phyloP scores from a whole-genome alignment of 208 protist genomes.

The Histomonas meleagridis region DNA sequence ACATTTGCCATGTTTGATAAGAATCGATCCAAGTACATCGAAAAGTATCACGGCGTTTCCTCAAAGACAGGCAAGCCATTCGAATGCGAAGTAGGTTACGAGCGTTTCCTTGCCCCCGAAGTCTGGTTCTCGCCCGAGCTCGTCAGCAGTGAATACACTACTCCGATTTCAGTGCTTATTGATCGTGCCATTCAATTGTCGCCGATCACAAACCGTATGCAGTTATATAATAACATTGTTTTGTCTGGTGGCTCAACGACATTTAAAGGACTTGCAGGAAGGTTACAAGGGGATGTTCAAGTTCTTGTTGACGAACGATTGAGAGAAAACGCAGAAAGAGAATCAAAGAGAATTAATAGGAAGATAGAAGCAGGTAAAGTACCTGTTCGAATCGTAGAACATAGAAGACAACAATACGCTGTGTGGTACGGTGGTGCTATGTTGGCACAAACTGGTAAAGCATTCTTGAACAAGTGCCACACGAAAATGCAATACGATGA shows the following conservation, averaged over 20 bases:
- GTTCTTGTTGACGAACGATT: conserved; percentile 38
- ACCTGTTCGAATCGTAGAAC: conserved; percentile 78
- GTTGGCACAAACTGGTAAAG: conserved; percentile 67
- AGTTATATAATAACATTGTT: conserved; percentile 83
- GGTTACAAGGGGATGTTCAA: conserved; percentile 70
- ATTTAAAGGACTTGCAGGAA: conserved; percentile 77
- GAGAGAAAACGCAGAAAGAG: neutral
- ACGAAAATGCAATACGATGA: conserved; percentile 89
- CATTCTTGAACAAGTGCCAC: conserved; percentile 71
- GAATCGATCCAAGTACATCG: conserved; percentile 66
- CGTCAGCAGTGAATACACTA: conserved; percentile 69
- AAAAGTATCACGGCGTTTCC: conserved; percentile 51
- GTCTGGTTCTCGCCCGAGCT: conserved; percentile 93
- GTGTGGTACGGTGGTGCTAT: conserved; percentile 76
- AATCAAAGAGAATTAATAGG: conserved; percentile 42
- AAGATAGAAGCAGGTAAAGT: conserved; percentile 59
- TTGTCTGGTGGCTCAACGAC: conserved; percentile 85
- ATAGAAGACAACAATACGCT: conserved; percentile 57
- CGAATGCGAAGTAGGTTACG: conserved; percentile 78
- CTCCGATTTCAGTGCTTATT: conserved; percentile 72
- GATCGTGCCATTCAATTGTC: conserved; percentile 75
- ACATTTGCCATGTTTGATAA: conserved; percentile 78
- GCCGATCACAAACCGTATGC: conserved; percentile 81
- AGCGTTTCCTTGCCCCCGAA: conserved; percentile 88
- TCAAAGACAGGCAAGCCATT: conserved; percentile 42